A percentile compares a stretch with the other conserved stretches of the same genome.
Conservation (phyloP, 371 early-diverging fungal genomes). For the Rhizopus stolonifer region DNA sequence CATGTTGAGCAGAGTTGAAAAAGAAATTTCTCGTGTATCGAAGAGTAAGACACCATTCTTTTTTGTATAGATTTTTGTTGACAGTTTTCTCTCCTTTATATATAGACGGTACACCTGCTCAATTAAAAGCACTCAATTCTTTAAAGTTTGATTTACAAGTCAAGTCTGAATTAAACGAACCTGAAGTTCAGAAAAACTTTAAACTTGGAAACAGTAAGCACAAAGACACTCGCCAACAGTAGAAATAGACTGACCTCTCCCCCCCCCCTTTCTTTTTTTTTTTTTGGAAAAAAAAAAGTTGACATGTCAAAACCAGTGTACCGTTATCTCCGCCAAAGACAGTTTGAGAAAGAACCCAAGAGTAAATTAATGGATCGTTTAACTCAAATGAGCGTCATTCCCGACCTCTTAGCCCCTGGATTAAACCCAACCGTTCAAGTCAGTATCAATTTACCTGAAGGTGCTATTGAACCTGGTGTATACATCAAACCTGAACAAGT, state of each 20-base stretch:
- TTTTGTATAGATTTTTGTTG: background rate
- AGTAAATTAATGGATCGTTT: conserved; percentile 69
- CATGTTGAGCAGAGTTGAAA: conserved; percentile 54
- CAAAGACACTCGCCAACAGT: too few relatives aligned
- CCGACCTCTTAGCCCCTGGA: conserved; percentile 67
- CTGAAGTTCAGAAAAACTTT: conserved; percentile 70
- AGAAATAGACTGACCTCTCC: too few relatives aligned
- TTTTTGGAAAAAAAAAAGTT: conserved; percentile 35
- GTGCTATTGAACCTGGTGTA: conserved; percentile 57
- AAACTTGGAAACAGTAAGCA: conserved; percentile 51
- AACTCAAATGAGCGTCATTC: conserved; percentile 79
- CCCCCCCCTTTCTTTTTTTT: too few relatives aligned
- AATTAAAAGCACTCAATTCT: conserved; percentile 54
- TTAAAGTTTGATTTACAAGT: conserved; percentile 65
- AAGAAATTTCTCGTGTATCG: conserved; percentile 48
- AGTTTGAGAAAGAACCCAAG: conserved; percentile 64
- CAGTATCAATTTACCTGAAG: conserved; percentile 39
- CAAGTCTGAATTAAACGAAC: conserved; percentile 71
- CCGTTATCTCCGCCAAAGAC: conserved; percentile 65
- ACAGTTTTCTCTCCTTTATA: background rate
- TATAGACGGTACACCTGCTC: conserved; percentile 41
- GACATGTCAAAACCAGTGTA: conserved; percentile 76
- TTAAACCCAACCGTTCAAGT: conserved; percentile 53
- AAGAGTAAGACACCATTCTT: conserved; percentile 38
- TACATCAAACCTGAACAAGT: conserved; percentile 55